These are phyloP conservation scores for Apiospora phragmitis DNA, from an alignment of 2,329 filamentous ascomycete genomes.

Conservation along the genomic window DNA sequence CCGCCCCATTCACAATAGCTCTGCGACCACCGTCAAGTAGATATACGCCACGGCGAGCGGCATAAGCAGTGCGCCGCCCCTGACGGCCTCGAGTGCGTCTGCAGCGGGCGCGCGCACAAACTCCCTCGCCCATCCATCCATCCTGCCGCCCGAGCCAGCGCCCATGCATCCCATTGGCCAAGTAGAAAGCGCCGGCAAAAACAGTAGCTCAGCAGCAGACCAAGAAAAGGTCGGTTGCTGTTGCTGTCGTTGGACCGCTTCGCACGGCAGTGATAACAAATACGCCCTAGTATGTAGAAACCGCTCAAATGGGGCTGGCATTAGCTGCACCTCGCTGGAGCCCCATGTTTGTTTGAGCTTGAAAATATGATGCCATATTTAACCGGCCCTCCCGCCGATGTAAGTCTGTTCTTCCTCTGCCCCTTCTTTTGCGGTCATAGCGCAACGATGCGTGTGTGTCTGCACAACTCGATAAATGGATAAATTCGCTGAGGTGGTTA, in stretches of 20 bases:
- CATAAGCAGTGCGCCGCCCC: background rate
- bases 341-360: background rate
- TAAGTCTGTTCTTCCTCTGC: background rate
- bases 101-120: background rate
- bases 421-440: background rate
- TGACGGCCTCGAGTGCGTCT: background rate
- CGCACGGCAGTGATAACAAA: background rate
- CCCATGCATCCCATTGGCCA: background rate
- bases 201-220: background rate
- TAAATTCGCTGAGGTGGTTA: background rate
- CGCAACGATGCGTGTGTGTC: background rate
- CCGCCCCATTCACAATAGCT: background rate
- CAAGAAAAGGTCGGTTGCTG: background rate
- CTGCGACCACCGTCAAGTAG: background rate
- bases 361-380: too few species aligned
- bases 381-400: background rate
- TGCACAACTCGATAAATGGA: background rate
- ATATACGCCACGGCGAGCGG: background rate
- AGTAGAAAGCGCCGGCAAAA: background rate
- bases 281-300: background rate
- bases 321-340: background rate
- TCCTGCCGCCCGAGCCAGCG: background rate
- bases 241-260: background rate
- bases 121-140: background rate
- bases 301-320: background rate